Evolutionary conservation across 345 rosid species (phyloP).

Genomic region (Moricandia arvensis): DNA sequence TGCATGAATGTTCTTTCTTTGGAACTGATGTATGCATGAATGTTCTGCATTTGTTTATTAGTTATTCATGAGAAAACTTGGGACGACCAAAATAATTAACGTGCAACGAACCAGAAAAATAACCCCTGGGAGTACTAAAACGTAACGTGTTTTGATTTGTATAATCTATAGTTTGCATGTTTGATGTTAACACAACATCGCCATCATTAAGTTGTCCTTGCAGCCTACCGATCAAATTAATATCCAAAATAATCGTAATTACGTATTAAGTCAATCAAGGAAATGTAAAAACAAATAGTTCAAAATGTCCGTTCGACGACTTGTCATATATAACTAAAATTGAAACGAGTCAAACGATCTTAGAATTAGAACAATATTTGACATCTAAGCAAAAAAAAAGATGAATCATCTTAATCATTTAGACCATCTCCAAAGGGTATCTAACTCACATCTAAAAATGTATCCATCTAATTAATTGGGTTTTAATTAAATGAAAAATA

Average conservation of each 20-base stretch:
- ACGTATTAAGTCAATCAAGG: neutral
- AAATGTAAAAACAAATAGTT: neutral
- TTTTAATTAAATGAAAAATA: too few relatives aligned
- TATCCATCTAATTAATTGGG: too few relatives aligned
- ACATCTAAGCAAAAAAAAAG: neutral
- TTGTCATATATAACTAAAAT: too few relatives aligned
- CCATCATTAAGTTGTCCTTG: slow-evolving; percentile 16
- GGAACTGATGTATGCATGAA: too few relatives aligned
- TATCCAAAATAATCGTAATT: neutral
- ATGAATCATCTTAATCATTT: neutral
- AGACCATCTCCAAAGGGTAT: too few relatives aligned
- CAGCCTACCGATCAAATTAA: neutral
- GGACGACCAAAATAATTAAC: neutral
- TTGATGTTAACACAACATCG: slow-evolving; percentile 22
- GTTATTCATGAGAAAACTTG: neutral
- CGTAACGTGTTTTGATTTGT: slow-evolving; percentile 19
- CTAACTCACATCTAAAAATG: too few relatives aligned
- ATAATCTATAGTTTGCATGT: slow-evolving; percentile 26
- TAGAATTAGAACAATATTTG: neutral
- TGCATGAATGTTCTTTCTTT: too few relatives aligned
- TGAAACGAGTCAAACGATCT: neutral
- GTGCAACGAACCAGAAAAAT: slow-evolving; percentile 26
- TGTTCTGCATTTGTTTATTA: neutral
- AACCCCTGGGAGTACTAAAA: neutral
- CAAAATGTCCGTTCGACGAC: neutral